Evolutionary conservation across 768 basidiomycete genomes (phyloP), one percentile per base, ranked within the genome.

Genomic region (Naganishia onofrii): DNA sequence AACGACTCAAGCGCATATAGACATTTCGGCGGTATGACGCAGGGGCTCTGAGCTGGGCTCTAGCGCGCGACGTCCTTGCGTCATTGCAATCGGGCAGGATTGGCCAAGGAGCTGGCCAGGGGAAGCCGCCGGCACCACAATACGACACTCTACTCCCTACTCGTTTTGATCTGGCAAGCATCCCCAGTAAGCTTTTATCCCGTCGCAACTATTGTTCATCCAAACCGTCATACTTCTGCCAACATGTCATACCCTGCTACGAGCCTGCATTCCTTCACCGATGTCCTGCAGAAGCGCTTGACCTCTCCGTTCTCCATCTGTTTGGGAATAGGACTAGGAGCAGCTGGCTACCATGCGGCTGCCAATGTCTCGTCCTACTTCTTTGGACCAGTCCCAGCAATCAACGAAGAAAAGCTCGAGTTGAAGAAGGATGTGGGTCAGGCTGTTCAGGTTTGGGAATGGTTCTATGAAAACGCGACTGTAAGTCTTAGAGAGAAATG

Each of bases 381-480:
- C 23, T 64, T 15, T 19, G 67, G 71, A 21, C 60, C 66, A 26
- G 60, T 52, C 13, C 48, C 46, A 0, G 31, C 68, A 7, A 53
- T 68, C 28, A 53, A 51, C 42, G 53, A 51, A 17, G 58, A 52
- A 12, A 56, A 64, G 38, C 26, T 63, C 9, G 63, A 56, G 26
- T 38, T 67, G 58, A 67, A 53, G 53, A 69, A 72, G 60, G 56
- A 70, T 42, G 56, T 58, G 2, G 68, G 68, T 17, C 55, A 58
- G 48, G 66, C 70, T 17, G 70, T 71, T 9, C 66, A 71, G 54
- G 12, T 71, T 13, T 71, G 70, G 70, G 70, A 38, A 21, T 71
- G 70, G 70, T 63, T 67, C 44, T 67, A 67, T 36, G 66, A 63
- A 29, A 71, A 23, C 6, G 70, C 66, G 4, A 48, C 57, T 2